Conservation (phyloP, 257 asterid species). For the Lithospermum erythrorhizon region DNA sequence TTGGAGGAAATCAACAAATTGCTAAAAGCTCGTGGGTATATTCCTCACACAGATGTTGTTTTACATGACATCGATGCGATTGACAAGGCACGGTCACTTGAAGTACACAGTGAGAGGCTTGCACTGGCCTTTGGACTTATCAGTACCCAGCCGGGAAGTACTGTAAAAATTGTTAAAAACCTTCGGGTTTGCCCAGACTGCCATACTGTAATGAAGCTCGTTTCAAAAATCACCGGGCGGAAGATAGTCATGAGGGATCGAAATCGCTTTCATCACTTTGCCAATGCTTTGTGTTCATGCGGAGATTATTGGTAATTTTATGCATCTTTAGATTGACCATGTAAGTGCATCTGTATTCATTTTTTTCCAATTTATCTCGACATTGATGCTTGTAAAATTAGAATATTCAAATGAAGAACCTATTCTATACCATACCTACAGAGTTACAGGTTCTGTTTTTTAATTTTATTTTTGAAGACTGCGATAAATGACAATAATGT, state of each 20-base stretch:
- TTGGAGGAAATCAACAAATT: slow-evolving; percentile 17
- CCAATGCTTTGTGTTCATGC: slow-evolving; percentile 22
- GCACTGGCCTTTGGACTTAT: slow-evolving; percentile 24
- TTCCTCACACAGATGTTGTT: slow-evolving; percentile 12
- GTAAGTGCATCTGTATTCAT: neutral
- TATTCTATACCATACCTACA: too few species aligned
- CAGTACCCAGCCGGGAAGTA: slow-evolving; percentile 17
- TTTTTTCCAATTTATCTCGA: neutral
- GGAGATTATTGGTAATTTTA: slow-evolving; percentile 18
- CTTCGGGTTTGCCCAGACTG: slow-evolving; percentile 26
- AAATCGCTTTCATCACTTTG: slow-evolving; percentile 23
- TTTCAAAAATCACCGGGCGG: slow-evolving; percentile 22
- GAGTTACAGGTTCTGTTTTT: too few species aligned
- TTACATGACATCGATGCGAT: slow-evolving; percentile 15
- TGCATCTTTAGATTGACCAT: neutral
- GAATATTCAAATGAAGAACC: neutral
- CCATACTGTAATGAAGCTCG: slow-evolving; percentile 22
- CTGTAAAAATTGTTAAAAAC: slow-evolving; percentile 23
- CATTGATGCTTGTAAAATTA: neutral
- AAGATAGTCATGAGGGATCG: slow-evolving; percentile 22
- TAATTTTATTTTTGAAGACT: too few species aligned
- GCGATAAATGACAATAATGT: too few species aligned
- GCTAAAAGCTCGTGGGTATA: slow-evolving; percentile 15
- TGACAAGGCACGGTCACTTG: slow-evolving; percentile 16
- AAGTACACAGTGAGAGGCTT: slow-evolving; percentile 22